phyloP scores from a whole-genome alignment of 2,329 filamentous ascomycete species.

The Colletotrichum chlorophyti region DNA sequence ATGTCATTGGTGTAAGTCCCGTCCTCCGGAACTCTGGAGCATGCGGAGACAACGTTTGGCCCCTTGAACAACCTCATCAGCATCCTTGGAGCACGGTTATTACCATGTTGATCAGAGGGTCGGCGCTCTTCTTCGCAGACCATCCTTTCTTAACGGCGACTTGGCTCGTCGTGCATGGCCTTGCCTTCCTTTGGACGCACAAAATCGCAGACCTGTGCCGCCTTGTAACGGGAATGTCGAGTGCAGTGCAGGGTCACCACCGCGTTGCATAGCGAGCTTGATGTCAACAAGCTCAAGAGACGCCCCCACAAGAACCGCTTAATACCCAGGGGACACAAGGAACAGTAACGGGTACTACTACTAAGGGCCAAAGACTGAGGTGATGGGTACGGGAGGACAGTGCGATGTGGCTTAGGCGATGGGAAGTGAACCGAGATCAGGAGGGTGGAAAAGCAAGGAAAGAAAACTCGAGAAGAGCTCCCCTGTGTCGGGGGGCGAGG shows the following conservation, averaged over 20 bases:
- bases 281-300: background rate
- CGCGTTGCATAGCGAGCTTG: background rate
- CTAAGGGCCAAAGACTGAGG: background rate
- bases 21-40: background rate
- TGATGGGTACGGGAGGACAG: background rate
- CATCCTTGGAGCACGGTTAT: background rate
- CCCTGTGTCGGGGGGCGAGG: constrained; percentile 5
- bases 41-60: background rate
- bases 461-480: constrained; percentile 19
- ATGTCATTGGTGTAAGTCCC: constrained; percentile 12
- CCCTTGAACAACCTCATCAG: constrained; percentile 1
- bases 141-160: background rate
- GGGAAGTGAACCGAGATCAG: constrained; percentile 4
- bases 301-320: background rate
- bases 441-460: constrained; percentile 3
- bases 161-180: background rate
- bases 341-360: background rate
- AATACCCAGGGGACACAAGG: background rate
- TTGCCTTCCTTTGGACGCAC: background rate
- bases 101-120: background rate
- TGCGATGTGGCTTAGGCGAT: background rate
- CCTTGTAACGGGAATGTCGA: no score
- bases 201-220: background rate
- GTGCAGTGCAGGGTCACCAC: no score
- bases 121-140: background rate